Base-by-base conservation (phyloP, 169 alveolate genomes). In the Plasmodium vivax region DNA sequence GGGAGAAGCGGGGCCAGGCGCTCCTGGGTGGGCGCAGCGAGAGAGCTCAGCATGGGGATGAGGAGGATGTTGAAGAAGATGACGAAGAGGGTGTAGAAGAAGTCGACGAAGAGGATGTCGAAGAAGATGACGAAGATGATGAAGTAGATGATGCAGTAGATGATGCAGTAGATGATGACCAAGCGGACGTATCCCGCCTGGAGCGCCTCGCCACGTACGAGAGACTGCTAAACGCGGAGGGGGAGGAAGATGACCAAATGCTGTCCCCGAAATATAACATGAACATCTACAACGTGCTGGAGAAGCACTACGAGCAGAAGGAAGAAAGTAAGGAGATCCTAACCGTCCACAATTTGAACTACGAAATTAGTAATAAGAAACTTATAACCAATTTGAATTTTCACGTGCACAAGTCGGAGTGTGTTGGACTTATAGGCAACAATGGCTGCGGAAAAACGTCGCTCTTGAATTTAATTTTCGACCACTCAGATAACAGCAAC, bases 401-500 rank as follows among this genome's bases (percentile, higher is more conserved):
- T 5, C 85, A 85, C 30, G 77, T 96, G 32, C 82, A 92, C 85
- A 81, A 85, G 58, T 95, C 96, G 6, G 98, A 96, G 30, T 95
- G 98, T 79, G 85, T 96, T 8, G 97, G 98, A 19, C 91, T 96
- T 16, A 93, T 96, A 32, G 98, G 98, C 2, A 96, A 96, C 79
- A 96, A 96, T 96, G 98, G 98, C 27, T 93, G 85, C 45, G 98
- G 98, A 3, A 96, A 96, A 82, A 90, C 97, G n/a, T 90, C 96
- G 19, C 87, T 96, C 71, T 85, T 96, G 45, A 95, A 96, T 68
- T 51, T 92, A 72, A 92, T 92, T 68, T 85, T 16, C 36, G 94
- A 90, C 38, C 82, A 47, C 62, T 34, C 94, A 75, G 54, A 62
- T 51, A 82, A 90, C 36, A 80, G 81, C 19, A 19, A 36, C 68